Percentiles rank a stretch among this genome's conserved stretches.
Evolutionary conservation across 352 stramenopile genomes (phyloP).

Genomic region (Pythium volutum): DNA sequence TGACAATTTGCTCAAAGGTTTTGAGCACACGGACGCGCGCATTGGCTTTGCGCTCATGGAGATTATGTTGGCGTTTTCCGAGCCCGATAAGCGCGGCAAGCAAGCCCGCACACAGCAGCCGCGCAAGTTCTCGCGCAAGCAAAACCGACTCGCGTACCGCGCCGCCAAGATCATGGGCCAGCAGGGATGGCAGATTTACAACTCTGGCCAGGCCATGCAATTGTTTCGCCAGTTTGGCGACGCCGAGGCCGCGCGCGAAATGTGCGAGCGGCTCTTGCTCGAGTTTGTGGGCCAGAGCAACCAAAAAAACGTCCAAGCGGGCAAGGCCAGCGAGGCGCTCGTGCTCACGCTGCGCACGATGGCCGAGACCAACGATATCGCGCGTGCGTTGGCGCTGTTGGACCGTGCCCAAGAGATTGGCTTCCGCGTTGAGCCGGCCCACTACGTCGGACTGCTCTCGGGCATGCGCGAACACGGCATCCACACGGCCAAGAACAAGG

Average conservation of each 20-base stretch:
- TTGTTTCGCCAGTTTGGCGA: conserved; percentile 56
- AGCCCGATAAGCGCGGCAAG: conserved; percentile 22
- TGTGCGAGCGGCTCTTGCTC: conserved; percentile 48
- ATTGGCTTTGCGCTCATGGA: conserved; percentile 45
- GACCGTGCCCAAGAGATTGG: conserved; percentile 32
- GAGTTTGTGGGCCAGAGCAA: conserved; percentile 31
- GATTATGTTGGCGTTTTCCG: conserved; percentile 46
- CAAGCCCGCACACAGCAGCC: conserved; percentile 7
- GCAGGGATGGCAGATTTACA: conserved; percentile 47
- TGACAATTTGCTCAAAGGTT: conserved; percentile 47
- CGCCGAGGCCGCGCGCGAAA: conserved; percentile 27
- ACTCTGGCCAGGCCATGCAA: conserved; percentile 36
- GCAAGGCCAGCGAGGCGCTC: conserved; percentile 29
- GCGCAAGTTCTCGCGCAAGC: conserved; percentile 11
- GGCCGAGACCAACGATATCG: conserved; percentile 39
- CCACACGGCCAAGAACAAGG: conserved; percentile 25
- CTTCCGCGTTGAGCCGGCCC: conserved; percentile 30
- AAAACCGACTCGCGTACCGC: conserved; percentile 47
- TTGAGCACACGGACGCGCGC: conserved; percentile 38
- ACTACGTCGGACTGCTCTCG: conserved; percentile 47
- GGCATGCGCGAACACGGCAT: conserved; percentile 33
- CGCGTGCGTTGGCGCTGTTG: conserved; percentile 33
- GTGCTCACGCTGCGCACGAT: conserved; percentile 42
- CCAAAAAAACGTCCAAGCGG: conserved; percentile 13
- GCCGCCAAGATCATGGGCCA: conserved; percentile 53